Evolutionary conservation across 2,329 filamentous ascomycete genomes (phyloP).

Genomic region (Pleomassaria siparia): DNA sequence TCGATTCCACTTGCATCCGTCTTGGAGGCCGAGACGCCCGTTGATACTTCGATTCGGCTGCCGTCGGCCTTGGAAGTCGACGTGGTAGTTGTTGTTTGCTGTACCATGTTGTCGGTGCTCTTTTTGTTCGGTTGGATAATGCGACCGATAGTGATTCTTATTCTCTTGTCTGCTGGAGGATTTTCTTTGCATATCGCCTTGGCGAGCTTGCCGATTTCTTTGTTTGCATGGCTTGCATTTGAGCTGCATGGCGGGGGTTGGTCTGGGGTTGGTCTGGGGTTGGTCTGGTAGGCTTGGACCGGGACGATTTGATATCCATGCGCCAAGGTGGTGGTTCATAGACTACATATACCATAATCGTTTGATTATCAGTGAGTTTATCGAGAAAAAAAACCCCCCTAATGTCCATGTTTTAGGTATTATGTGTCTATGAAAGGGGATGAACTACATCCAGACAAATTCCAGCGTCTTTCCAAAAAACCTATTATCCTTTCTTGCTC

Average conservation of each 20-base stretch:
- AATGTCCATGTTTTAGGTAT: too few species aligned
- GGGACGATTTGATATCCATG: not conserved
- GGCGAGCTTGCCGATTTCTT: not conserved
- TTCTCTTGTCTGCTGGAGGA: not conserved
- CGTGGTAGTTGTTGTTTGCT: not conserved
- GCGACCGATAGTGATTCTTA: not conserved
- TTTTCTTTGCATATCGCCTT: not conserved
- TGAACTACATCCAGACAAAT: too few species aligned
- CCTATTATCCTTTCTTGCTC: too few species aligned
- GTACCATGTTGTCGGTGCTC: not conserved
- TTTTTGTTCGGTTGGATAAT: not conserved
- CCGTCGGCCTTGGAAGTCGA: not conserved
- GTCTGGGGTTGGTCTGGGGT: not conserved
- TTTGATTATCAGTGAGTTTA: not conserved
- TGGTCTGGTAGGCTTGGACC: not conserved
- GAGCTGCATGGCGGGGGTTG: not conserved
- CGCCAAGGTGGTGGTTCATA: not conserved
- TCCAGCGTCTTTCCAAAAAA: too few species aligned
- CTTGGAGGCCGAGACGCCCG: too few species aligned
- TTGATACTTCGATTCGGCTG: too few species aligned
- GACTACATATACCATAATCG: not conserved
- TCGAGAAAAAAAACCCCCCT: too few species aligned
- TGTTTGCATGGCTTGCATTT: slow-evolving; percentile 1
- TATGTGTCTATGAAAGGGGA: too few species aligned
- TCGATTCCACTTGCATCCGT: too few species aligned